phyloP scores from a whole-genome alignment of 768 basidiomycete species.

The Mycena leptocephala region DNA sequence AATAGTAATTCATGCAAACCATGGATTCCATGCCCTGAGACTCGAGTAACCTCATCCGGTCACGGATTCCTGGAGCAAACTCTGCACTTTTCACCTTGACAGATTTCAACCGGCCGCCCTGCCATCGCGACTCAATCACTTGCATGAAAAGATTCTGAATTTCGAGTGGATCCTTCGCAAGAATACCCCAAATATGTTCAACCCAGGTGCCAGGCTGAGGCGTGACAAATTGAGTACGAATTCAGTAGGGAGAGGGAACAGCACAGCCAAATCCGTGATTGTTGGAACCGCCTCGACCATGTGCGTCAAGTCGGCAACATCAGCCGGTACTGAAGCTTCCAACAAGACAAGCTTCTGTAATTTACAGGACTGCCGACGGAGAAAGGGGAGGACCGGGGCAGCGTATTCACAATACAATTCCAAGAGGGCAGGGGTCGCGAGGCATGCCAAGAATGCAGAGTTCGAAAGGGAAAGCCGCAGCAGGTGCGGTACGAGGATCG shows the following conservation, averaged over 20 bases:
- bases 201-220: background rate
- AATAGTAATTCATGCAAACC: background rate
- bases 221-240: background rate
- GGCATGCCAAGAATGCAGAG: background rate
- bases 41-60: background rate
- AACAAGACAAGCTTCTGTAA: background rate
- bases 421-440: slow-evolving; percentile 12
- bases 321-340: too few relatives aligned
- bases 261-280: background rate
- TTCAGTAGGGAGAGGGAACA: background rate
- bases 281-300: background rate
- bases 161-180: background rate
- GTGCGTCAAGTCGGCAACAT: background rate
- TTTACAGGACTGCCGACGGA: background rate
- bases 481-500: background rate
- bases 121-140: background rate
- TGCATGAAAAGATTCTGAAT: background rate
- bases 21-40: background rate
- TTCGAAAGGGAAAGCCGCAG: slow-evolving; percentile 10
- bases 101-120: background rate
- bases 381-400: background rate
- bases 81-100: background rate
- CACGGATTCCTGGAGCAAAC: background rate
- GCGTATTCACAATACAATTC: background rate
- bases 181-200: background rate